phyloP scores from a whole-genome alignment of 768 basidiomycete genomes.

The Flagelloscypha sp. region DNA sequence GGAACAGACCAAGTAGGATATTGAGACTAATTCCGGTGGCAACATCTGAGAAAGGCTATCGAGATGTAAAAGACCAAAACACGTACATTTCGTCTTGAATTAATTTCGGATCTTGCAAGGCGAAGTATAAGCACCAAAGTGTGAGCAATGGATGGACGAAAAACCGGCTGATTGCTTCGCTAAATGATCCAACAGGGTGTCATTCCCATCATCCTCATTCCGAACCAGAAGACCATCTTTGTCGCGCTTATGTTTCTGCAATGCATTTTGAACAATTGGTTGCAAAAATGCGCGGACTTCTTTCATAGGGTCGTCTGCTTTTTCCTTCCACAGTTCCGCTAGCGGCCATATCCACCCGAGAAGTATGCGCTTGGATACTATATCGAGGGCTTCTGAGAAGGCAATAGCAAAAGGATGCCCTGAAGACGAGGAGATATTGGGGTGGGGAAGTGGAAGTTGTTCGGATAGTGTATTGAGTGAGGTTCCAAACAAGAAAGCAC shows the following conservation, averaged over 20 bases:
- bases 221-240: conserved; percentile 4
- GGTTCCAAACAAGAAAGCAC: conserved; percentile 57
- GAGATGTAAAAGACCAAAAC: neutral
- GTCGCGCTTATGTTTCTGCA: too few relatives aligned
- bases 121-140: neutral
- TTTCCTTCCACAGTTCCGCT: conserved; percentile 9
- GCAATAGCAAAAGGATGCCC: conserved; percentile 3
- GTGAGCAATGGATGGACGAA: neutral
- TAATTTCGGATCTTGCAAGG: conserved; percentile 37
- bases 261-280: conserved; percentile 12
- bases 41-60: neutral
- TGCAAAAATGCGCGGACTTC: conserved; percentile 8
- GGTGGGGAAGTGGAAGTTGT: conserved; percentile 45
- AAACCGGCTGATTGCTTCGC: conserved; percentile 38
- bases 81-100: conserved; percentile 40
- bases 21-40: conserved; percentile 25
- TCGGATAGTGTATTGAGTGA: conserved; percentile 46
- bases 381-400: conserved; percentile 3
- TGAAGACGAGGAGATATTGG: too few relatives aligned
- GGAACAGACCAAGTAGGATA: conserved; percentile 31
- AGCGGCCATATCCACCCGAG: conserved; percentile 11
- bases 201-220: conserved; percentile 27
- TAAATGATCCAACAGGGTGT: conserved; percentile 49
- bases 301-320: conserved; percentile 9
- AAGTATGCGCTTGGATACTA: conserved; percentile 1